These are phyloP conservation scores for Alternaria rosae DNA, from an alignment of 2,329 filamentous ascomycete species.

Conservation along the genomic window DNA sequence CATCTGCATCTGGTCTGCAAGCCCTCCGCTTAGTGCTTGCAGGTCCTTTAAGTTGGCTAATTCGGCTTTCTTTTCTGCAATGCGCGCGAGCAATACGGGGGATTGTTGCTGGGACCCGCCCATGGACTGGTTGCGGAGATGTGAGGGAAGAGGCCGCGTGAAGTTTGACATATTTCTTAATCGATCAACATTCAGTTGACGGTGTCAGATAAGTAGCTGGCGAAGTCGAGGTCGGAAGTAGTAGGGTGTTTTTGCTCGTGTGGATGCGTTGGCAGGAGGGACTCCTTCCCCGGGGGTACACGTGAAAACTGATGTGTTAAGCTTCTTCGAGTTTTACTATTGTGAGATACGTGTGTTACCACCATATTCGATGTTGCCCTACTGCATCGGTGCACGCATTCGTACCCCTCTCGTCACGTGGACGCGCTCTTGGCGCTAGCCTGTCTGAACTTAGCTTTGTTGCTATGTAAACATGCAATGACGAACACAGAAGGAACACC, in stretches of 20 bases:
- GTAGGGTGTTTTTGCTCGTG: not conserved
- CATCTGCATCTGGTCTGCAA: conserved; percentile 83
- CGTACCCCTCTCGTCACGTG: conserved; percentile 39
- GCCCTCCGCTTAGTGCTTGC: conserved; percentile 77
- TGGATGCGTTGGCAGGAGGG: not conserved
- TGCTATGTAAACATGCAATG: conserved; percentile 45
- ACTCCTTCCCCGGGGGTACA: too few species aligned
- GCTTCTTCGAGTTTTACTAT: not conserved
- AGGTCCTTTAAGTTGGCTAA: conserved; percentile 80
- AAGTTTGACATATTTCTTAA: conserved; percentile 49
- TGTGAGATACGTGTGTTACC: not conserved
- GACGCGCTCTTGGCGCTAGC: conserved; percentile 9
- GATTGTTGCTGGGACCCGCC: conserved; percentile 64
- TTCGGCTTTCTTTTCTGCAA: conserved; percentile 86
- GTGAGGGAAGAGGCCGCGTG: conserved; percentile 63
- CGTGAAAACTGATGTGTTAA: not conserved
- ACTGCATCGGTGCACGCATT: conserved; percentile 13
- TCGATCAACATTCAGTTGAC: not conserved
- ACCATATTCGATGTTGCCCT: not conserved
- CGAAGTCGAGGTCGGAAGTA: not conserved
- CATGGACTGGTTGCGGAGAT: conserved; percentile 63
- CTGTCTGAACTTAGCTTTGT: conserved; percentile 16
- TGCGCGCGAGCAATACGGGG: conserved; percentile 73
- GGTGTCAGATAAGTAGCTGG: not conserved
- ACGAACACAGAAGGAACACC: conserved; percentile 10